Evolutionary conservation across 306 rosid species (phyloP).

Genomic region (Citrullus mucosospermus): DNA sequence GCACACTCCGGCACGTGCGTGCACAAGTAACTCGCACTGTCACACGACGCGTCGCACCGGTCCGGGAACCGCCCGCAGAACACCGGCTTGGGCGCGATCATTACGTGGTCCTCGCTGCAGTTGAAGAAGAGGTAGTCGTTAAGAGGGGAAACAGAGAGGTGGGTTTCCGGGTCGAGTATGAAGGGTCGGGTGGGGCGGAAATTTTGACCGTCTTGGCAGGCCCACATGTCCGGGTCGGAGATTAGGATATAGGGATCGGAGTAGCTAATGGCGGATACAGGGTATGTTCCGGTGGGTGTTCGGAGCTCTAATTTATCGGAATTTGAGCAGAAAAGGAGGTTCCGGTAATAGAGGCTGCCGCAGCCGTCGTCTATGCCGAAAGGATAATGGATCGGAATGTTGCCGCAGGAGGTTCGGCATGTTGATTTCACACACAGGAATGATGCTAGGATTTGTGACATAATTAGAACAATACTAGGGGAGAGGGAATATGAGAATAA

Average conservation of each 20-base stretch:
- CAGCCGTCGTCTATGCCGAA: constrained; percentile 86
- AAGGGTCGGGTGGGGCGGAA: constrained; percentile 70
- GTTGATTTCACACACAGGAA: constrained; percentile 14
- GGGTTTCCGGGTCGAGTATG: constrained; percentile 62
- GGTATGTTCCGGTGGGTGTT: constrained; percentile 72
- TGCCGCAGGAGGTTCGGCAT: constrained; percentile 66
- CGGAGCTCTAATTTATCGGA: constrained; percentile 48
- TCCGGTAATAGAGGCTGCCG: constrained; percentile 71
- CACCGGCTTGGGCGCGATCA: constrained; percentile 64
- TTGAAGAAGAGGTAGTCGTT: constrained; percentile 89
- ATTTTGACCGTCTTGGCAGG: constrained; percentile 43
- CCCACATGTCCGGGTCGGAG: constrained; percentile 86
- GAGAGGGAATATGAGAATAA: neutral
- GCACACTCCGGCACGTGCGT: constrained; percentile 71
- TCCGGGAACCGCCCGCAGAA: constrained; percentile 78
- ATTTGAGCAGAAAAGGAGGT: constrained; percentile 52
- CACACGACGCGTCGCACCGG: constrained; percentile 78
- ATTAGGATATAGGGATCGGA: constrained; percentile 64
- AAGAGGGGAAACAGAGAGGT: constrained; percentile 50
- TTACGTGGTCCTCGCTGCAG: constrained; percentile 55
- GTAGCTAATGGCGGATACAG: constrained; percentile 57
- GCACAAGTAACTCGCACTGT: constrained; percentile 77
- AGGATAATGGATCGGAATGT: constrained; percentile 57
- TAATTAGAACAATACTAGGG: neutral
- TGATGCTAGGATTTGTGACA: constrained; percentile 17